These are phyloP conservation scores for Starmerella vitae DNA, from an alignment of 805 yeast species.

Conservation along the genomic window DNA sequence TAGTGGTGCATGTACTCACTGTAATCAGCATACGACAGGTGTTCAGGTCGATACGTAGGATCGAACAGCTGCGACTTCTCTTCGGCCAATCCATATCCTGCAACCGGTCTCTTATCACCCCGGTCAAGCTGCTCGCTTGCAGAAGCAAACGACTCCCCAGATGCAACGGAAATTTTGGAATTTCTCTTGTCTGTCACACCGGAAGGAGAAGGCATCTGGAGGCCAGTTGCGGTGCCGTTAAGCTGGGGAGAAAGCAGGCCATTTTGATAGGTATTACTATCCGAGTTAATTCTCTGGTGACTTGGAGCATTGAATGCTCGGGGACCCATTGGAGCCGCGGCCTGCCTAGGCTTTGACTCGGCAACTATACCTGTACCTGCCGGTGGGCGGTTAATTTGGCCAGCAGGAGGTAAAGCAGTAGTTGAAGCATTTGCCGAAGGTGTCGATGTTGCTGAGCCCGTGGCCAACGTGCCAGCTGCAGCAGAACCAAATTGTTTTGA, in stretches of 20 bases:
- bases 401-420: too few relatives aligned
- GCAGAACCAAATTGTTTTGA: background rate
- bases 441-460: background rate
- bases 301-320: background rate
- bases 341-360: background rate
- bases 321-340: background rate
- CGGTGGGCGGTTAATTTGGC: background rate
- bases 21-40: conserved; percentile 22
- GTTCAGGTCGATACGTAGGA: conserved; percentile 15
- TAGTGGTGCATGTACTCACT: conserved; percentile 23
- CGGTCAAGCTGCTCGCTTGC: conserved; percentile 18
- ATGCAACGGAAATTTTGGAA: conserved; percentile 13
- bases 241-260: conserved; percentile 15
- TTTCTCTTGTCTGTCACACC: background rate
- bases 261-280: conserved; percentile 27
- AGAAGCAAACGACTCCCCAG: conserved; percentile 22
- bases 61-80: conserved; percentile 6
- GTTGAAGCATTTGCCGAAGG: background rate
- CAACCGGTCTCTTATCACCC: background rate
- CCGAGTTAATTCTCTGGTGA: conserved; percentile 26
- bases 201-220: background rate
- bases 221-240: background rate
- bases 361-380: background rate
- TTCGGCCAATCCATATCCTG: background rate
- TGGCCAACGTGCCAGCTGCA: too few relatives aligned